Evolutionary conservation across 1,284 basidiomycete genomes (phyloP).

Genomic region (Rhodotorula sp.): DNA sequence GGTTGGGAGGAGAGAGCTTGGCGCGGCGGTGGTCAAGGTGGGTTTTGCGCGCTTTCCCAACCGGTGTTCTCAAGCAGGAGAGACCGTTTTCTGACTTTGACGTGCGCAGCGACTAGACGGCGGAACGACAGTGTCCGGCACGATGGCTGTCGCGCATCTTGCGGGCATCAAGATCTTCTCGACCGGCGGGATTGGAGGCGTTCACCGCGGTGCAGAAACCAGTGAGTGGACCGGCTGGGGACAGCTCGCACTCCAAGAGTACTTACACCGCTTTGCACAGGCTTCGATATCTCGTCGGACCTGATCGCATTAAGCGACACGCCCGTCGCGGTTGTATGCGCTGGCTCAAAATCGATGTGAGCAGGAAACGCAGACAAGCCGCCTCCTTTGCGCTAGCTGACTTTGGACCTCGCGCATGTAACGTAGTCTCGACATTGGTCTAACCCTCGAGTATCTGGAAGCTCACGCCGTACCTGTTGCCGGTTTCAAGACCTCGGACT

Average conservation of each 20-base stretch:
- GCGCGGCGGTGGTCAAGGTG: slow-evolving; percentile 52
- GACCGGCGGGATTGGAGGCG: slow-evolving; percentile 65
- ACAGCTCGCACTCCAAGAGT: not conserved
- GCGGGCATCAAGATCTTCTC: slow-evolving; percentile 63
- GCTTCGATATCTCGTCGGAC: slow-evolving; percentile 94
- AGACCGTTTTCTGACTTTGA: not conserved
- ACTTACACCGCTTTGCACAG: slow-evolving; percentile 51
- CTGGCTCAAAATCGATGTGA: slow-evolving; percentile 88
- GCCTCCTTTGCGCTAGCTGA: not conserved
- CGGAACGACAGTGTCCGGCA: slow-evolving; percentile 88
- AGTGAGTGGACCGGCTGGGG: slow-evolving; percentile 57
- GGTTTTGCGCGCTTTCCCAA: not conserved
- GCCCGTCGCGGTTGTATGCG: slow-evolving; percentile 84
- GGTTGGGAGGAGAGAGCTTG: slow-evolving; percentile 83
- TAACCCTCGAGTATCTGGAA: slow-evolving; percentile 93
- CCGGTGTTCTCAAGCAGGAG: too few species aligned
- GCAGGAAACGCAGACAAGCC: not conserved
- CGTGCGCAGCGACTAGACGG: slow-evolving; percentile 57
- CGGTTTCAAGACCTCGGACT: slow-evolving; percentile 73
- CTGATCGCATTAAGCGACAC: slow-evolving; percentile 76
- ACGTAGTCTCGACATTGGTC: slow-evolving; percentile 72
- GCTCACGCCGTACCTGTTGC: slow-evolving; percentile 91
- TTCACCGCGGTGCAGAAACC: slow-evolving; percentile 86
- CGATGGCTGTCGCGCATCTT: slow-evolving; percentile 73
- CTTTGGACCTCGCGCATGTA: not conserved